phyloP scores from a whole-genome alignment of 768 basidiomycete genomes.

The Naganishia vaughanmartiniae region DNA sequence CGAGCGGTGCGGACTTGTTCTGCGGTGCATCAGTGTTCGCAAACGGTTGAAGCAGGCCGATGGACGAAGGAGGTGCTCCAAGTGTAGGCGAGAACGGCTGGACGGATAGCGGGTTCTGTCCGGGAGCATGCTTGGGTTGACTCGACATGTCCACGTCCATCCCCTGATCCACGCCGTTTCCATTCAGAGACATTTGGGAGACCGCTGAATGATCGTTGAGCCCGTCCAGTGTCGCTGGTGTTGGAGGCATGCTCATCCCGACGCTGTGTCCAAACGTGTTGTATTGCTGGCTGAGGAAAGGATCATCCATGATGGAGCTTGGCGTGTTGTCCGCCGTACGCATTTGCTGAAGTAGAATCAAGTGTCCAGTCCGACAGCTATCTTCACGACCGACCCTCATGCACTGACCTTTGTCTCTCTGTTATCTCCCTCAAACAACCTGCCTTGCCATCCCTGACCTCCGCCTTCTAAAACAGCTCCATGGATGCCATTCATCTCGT shows the following conservation, averaged over 20 bases:
- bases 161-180: not conserved
- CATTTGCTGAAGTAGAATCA: slow-evolving; percentile 3
- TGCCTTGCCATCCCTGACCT: slow-evolving; percentile 16
- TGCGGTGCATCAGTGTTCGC: not conserved
- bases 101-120: slow-evolving; percentile 9
- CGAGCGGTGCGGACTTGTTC: not conserved
- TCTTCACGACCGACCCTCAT: not conserved
- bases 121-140: not conserved
- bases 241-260: slow-evolving; percentile 12
- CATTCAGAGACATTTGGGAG: not conserved
- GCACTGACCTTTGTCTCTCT: slow-evolving; percentile 21
- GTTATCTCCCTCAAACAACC: slow-evolving; percentile 17
- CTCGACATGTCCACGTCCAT: slow-evolving; percentile 19
- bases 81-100: slow-evolving; percentile 15
- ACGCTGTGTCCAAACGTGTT: not conserved
- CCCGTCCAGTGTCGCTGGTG: slow-evolving; percentile 5
- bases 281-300: slow-evolving; percentile 8
- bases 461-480: slow-evolving; percentile 8
- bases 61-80: slow-evolving; percentile 4
- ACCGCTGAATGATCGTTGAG: not conserved
- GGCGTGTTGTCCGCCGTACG: slow-evolving; percentile 18
- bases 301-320: slow-evolving; percentile 16
- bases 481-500: slow-evolving; percentile 19
- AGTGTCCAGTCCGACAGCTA: not conserved
- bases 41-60: slow-evolving; percentile 1